These are phyloP conservation scores for Amphirosellinia nigrospora DNA, from an alignment of 495 filamentous ascomycete species.

Conservation along the genomic window DNA sequence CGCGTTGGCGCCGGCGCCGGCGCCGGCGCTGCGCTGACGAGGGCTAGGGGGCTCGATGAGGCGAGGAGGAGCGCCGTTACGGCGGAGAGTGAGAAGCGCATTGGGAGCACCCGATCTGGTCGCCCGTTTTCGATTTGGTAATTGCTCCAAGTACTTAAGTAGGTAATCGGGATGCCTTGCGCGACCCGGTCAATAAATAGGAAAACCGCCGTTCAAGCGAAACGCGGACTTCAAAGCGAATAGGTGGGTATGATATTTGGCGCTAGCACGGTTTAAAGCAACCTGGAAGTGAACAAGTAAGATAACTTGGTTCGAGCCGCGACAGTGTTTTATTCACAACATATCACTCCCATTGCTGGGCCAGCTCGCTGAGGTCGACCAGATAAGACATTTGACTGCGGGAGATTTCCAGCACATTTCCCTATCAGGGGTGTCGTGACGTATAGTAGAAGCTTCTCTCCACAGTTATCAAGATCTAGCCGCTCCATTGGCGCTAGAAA, in stretches of 20 bases:
- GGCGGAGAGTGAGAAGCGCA: conserved; percentile 15
- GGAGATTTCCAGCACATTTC: conserved; percentile 5
- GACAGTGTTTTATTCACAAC: neutral
- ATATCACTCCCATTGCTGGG: no score
- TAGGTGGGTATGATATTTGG: neutral
- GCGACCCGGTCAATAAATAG: neutral
- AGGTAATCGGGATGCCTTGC: neutral
- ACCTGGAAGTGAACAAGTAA: neutral
- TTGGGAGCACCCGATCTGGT: neutral
- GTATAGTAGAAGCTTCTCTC: neutral
- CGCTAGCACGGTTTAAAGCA: no score
- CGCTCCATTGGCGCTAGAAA: neutral
- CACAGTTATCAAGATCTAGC: neutral
- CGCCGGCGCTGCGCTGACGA: no score
- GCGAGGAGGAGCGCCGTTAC: conserved; percentile 17
- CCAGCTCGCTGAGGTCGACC: neutral
- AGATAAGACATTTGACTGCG: neutral
- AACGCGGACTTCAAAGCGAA: neutral
- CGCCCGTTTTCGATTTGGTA: neutral
- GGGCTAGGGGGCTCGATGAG: neutral
- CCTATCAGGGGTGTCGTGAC: neutral
- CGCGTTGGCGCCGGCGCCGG: neutral
- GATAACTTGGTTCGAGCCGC: neutral
- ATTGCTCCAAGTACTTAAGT: neutral
- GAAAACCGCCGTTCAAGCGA: neutral